phyloP scores from a whole-genome alignment of 768 basidiomycete genomes.

The Grammothele lineata region DNA sequence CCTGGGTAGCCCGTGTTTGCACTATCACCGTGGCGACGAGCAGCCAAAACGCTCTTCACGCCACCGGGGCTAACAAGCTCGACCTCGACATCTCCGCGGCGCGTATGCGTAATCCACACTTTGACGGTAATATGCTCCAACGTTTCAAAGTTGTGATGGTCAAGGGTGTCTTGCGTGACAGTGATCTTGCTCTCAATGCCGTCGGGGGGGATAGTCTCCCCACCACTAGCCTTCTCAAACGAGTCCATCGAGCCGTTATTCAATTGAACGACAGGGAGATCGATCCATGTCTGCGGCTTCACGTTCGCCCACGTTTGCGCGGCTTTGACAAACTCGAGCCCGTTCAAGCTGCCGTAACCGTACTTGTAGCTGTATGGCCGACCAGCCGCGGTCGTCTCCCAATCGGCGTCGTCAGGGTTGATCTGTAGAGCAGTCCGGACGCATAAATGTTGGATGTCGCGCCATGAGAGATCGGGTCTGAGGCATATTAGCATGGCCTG shows the following conservation, averaged over 20 bases:
- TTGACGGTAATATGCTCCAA: slow-evolving; percentile 91
- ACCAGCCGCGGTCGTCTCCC: slow-evolving; percentile 78
- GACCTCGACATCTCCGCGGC: slow-evolving; percentile 91
- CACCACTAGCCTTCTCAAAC: slow-evolving; percentile 53
- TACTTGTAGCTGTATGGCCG: slow-evolving; percentile 86
- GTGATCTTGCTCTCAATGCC: slow-evolving; percentile 65
- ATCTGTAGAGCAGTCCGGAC: slow-evolving; percentile 72
- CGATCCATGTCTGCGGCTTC: slow-evolving; percentile 92
- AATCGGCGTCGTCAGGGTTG: slow-evolving; percentile 89
- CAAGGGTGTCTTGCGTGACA: slow-evolving; percentile 62
- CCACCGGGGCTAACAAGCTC: slow-evolving; percentile 83
- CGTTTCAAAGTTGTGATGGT: slow-evolving; percentile 73
- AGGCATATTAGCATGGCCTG: too few species aligned
- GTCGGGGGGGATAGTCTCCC: slow-evolving; percentile 56
- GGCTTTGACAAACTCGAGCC: slow-evolving; percentile 72
- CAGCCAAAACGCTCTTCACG: slow-evolving; percentile 79
- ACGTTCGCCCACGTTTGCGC: slow-evolving; percentile 82
- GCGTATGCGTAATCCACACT: slow-evolving; percentile 88
- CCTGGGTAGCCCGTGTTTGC: slow-evolving; percentile 75
- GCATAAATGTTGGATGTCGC: slow-evolving; percentile 90
- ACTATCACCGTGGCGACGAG: slow-evolving; percentile 60
- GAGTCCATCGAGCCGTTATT: slow-evolving; percentile 54
- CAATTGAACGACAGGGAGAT: slow-evolving; percentile 67
- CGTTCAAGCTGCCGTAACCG: slow-evolving; percentile 89
- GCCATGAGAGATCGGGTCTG: slow-evolving; percentile 94